Evolutionary conservation across 2,329 filamentous ascomycete genomes (phyloP).

Genomic region (Myriosclerotinia duriaeana): DNA sequence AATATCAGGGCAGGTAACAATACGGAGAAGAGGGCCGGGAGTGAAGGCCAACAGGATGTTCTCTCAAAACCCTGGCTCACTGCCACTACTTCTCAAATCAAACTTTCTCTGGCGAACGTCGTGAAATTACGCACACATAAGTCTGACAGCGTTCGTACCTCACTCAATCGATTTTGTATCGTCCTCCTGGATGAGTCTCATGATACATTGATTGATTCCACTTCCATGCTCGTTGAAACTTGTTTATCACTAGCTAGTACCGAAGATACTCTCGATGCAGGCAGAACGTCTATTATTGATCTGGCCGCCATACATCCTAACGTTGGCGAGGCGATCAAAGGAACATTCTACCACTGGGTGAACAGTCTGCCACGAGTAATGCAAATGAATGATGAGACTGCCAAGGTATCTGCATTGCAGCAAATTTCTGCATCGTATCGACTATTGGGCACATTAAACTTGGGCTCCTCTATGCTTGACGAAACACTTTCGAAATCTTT

Average conservation of each 20-base stretch:
- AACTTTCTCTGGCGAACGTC: conserved; percentile 75
- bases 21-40: conserved; percentile 34
- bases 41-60: conserved; percentile 43
- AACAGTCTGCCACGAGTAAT: conserved; percentile 77
- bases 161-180: conserved; percentile 70
- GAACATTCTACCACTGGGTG: conserved; percentile 77
- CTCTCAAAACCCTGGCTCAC: conserved; percentile 65
- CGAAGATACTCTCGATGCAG: conserved; percentile 41
- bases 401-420: conserved; percentile 68
- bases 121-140: conserved; percentile 73
- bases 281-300: conserved; percentile 53
- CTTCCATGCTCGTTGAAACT: conserved; percentile 75
- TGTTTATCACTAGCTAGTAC: conserved; percentile 66
- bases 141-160: conserved; percentile 64
- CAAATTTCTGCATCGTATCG: conserved; percentile 75
- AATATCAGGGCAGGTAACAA: conserved; percentile 36
- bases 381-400: conserved; percentile 78
- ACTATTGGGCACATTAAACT: conserved; percentile 61
- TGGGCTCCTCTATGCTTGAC: conserved; percentile 65
- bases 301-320: conserved; percentile 62
- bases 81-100: conserved; percentile 77
- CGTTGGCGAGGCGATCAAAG: conserved; percentile 64
- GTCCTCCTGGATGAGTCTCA: conserved; percentile 77
- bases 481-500: conserved; percentile 67
- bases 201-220: conserved; percentile 66